Percentiles rank a stretch among this genome's conserved stretches.
phyloP scores from a whole-genome alignment of 345 rosid genomes.

The Punica granatum region DNA sequence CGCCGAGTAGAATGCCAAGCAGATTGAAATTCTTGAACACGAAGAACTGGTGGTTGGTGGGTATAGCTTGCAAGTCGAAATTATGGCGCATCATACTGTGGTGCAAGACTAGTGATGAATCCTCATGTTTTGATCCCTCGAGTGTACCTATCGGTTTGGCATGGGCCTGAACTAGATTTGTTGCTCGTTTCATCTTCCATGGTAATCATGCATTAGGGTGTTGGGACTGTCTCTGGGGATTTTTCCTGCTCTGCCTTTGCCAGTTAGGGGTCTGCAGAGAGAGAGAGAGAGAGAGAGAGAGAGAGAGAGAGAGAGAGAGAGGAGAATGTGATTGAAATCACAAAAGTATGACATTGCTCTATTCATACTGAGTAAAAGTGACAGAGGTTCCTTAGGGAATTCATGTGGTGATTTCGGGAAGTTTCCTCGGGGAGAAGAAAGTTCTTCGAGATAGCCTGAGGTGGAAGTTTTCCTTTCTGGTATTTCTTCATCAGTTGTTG shows the following conservation, averaged over 20 bases:
- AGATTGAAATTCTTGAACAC: background rate
- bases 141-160: no score
- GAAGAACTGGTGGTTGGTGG: background rate
- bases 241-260: no score
- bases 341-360: background rate
- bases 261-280: no score
- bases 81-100: background rate
- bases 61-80: background rate
- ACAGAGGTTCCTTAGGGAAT: background rate
- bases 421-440: background rate
- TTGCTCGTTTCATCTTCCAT: no score
- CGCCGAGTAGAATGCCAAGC: background rate
- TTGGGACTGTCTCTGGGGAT: no score
- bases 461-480: no score
- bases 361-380: background rate
- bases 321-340: background rate
- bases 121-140: background rate
- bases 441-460: background rate
- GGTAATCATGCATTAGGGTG: no score
- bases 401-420: background rate
- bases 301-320: no score
- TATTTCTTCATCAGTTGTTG: background rate
- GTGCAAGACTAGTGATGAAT: background rate
- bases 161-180: no score
- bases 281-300: no score